phyloP scores from a whole-genome alignment of 2,329 filamentous ascomycete genomes.

The Uncinocarpus reesii region DNA sequence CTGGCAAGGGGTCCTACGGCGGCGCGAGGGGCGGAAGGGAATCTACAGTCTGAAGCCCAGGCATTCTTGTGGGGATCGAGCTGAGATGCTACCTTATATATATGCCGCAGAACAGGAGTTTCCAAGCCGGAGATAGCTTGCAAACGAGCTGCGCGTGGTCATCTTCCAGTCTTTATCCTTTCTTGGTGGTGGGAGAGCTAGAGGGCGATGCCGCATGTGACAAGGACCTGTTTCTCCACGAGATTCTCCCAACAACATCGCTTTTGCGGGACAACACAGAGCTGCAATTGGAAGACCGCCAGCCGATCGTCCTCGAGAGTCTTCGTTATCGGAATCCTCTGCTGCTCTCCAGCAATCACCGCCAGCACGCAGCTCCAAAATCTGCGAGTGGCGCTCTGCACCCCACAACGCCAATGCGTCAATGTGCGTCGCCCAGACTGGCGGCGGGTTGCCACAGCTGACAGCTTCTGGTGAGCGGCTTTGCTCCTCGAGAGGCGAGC shows the following conservation, averaged over 20 bases:
- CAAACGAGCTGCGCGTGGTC: background rate
- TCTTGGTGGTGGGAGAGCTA: background rate
- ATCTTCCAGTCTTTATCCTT: background rate
- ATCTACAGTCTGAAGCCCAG: no score
- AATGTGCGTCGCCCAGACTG: background rate
- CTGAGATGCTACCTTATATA: background rate
- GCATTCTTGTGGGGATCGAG: no score
- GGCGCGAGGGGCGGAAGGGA: background rate
- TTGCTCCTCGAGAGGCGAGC: no score
- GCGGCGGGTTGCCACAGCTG: background rate
- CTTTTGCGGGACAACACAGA: background rate
- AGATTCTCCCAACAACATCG: background rate
- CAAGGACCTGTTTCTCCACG: background rate
- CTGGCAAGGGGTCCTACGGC: background rate
- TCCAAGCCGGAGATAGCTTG: background rate
- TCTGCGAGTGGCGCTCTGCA: background rate
- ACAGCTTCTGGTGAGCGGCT: no score
- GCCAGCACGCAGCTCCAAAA: background rate
- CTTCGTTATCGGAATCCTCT: background rate
- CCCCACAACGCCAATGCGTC: slow-evolving; percentile 8
- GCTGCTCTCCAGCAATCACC: background rate
- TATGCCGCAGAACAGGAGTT: background rate
- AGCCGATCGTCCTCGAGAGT: background rate
- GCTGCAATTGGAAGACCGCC: background rate
- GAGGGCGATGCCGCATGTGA: background rate